Conservation (phyloP, 257 asterid species). For the Capsicum rhomboideum region DNA sequence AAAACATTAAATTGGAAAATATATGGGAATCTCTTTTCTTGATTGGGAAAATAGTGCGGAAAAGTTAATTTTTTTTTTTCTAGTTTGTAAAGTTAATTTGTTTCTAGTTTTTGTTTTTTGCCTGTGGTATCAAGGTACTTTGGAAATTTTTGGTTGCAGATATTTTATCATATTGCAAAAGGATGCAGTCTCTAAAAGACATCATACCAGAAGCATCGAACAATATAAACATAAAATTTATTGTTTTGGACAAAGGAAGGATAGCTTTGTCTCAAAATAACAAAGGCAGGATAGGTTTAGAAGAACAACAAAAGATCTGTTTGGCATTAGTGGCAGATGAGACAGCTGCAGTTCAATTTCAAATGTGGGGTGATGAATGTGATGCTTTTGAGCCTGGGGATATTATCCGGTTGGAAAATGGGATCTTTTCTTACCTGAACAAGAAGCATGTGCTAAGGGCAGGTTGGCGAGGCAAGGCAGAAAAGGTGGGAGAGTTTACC, state of each 20-base stretch:
- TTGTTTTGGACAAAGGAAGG: slow-evolving; percentile 55
- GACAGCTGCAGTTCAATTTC: slow-evolving; percentile 82
- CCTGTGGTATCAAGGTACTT: not conserved
- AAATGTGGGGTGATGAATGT: slow-evolving; percentile 74
- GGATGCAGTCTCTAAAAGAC: slow-evolving; percentile 31
- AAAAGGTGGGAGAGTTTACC: slow-evolving; percentile 59
- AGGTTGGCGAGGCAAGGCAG: slow-evolving; percentile 56
- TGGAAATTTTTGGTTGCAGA: slow-evolving; percentile 2
- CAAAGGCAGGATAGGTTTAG: slow-evolving; percentile 25
- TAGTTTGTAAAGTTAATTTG: too few relatives aligned
- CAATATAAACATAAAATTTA: slow-evolving; percentile 46
- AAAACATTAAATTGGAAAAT: not conserved
- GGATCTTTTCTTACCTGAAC: slow-evolving; percentile 54
- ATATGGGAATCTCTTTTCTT: not conserved
- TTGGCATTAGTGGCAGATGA: slow-evolving; percentile 71
- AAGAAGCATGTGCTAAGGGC: slow-evolving; percentile 41
- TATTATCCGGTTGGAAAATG: slow-evolving; percentile 38
- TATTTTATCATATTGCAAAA: not conserved
- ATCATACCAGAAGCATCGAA: slow-evolving; percentile 59
- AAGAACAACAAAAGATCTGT: slow-evolving; percentile 39
- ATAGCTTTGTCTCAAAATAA: not conserved
- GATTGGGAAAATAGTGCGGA: not conserved
- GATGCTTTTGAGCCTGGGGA: slow-evolving; percentile 55
- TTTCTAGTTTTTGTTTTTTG: not conserved
- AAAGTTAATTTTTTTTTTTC: not conserved